phyloP scores from a whole-genome alignment of 2,329 filamentous ascomycete genomes.

The Trichoderma gracile region DNA sequence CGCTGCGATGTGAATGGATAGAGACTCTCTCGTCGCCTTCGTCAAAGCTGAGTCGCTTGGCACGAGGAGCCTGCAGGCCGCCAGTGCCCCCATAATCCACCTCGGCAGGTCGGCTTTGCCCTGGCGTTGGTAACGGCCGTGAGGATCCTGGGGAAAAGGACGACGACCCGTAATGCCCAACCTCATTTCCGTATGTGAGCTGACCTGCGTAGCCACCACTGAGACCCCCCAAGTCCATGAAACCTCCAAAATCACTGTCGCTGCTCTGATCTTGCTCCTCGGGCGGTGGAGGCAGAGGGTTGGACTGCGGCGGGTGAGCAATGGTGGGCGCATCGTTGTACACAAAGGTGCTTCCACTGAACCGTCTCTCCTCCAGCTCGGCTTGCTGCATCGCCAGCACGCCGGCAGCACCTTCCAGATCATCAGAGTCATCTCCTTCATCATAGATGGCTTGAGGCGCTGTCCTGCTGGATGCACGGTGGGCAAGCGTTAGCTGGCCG shows the following conservation, averaged over 20 bases:
- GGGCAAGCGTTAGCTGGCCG: slow-evolving; percentile 48
- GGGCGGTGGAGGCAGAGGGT: slow-evolving; percentile 47
- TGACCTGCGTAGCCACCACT: slow-evolving; percentile 68
- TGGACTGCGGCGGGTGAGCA: slow-evolving; percentile 31
- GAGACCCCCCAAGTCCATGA: slow-evolving; percentile 71
- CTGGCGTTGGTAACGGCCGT: slow-evolving; percentile 52
- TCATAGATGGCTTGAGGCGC: slow-evolving; percentile 33
- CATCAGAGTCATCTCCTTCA: slow-evolving; percentile 70
- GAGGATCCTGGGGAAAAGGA: slow-evolving; percentile 46
- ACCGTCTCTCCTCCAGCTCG: slow-evolving; percentile 70
- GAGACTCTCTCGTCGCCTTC: slow-evolving; percentile 80
- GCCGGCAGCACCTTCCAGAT: slow-evolving; percentile 83
- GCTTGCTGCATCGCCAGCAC: slow-evolving; percentile 81
- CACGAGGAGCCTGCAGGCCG: slow-evolving; percentile 74
- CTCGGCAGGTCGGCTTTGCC: slow-evolving; percentile 52
- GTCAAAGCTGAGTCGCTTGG: slow-evolving; percentile 81
- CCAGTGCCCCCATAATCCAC: slow-evolving; percentile 91
- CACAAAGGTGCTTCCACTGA: slow-evolving; percentile 38
- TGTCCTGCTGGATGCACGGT: slow-evolving; percentile 23
- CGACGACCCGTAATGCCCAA: slow-evolving; percentile 43
- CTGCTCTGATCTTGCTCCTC: slow-evolving; percentile 56
- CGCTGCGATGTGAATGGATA: slow-evolving; percentile 56
- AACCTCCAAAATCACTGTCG: slow-evolving; percentile 67
- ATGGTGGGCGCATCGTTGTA: slow-evolving; percentile 34
- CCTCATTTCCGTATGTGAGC: slow-evolving; percentile 52